A percentile compares a stretch with the other conserved stretches of the same genome.
Conservation (phyloP, 2,329 filamentous ascomycete genomes). For the Ceratocystiopsis brevicomis region DNA sequence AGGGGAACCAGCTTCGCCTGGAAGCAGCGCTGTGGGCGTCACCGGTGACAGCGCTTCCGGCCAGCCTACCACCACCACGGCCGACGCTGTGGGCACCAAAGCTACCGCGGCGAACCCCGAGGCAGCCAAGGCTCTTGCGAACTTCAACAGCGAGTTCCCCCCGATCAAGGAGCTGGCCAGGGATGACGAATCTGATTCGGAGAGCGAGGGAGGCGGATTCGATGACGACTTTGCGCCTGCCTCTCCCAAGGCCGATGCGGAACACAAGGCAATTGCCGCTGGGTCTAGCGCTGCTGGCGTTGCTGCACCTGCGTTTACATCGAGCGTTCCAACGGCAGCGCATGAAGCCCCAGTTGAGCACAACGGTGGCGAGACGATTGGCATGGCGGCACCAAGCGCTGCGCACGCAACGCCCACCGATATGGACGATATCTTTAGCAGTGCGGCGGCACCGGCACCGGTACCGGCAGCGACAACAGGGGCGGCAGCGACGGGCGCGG, state of each 20-base stretch:
- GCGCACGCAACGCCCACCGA: too few relatives aligned
- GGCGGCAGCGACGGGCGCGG: constrained; percentile 9
- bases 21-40: neutral
- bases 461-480: constrained; percentile 8
- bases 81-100: constrained; percentile 10
- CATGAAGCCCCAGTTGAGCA: too few relatives aligned
- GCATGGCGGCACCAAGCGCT: too few relatives aligned
- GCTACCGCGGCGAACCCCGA: constrained; percentile 16
- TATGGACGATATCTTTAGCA: neutral
- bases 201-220: constrained; percentile 51
- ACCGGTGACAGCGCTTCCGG: neutral
- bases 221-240: constrained; percentile 87
- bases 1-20: neutral
- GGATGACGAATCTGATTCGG: constrained; percentile 70
- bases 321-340: neutral
- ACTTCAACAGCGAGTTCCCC: constrained; percentile 66
- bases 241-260: constrained; percentile 20
- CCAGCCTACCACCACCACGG: too few relatives aligned
- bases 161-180: constrained; percentile 75
- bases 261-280: constrained; percentile 11
- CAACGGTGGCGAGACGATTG: too few relatives aligned
- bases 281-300: neutral
- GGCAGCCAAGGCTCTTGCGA: constrained; percentile 24
- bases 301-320: neutral
- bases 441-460: neutral